phyloP scores from a whole-genome alignment of 345 rosid species.

The Camelina neglecta region DNA sequence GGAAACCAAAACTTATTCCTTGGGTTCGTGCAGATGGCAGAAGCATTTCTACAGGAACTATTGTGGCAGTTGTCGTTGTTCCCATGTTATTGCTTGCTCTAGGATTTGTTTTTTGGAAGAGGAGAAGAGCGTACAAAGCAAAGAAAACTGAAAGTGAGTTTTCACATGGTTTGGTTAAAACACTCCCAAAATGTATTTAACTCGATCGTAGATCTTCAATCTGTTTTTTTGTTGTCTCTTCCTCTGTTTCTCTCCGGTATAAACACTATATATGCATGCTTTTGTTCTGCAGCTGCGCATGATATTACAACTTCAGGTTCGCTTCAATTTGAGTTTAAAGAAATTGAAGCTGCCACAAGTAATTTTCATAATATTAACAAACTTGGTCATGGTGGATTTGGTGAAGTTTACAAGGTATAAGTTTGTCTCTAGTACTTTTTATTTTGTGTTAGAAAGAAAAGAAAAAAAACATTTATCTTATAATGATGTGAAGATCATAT shows the following conservation, averaged over 20 bases:
- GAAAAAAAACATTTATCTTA: neutral
- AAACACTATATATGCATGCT: neutral
- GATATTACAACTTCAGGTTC: conserved; percentile 48
- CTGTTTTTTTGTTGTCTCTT: no score
- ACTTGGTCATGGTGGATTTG: conserved; percentile 76
- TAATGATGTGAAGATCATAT: neutral
- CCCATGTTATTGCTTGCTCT: conserved; percentile 17
- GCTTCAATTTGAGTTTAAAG: conserved; percentile 49
- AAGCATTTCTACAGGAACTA: conserved; percentile 17
- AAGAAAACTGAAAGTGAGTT: conserved; percentile 21
- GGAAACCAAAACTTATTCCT: neutral
- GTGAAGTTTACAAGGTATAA: conserved; percentile 62
- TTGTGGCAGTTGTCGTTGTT: conserved; percentile 24
- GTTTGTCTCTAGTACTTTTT: neutral
- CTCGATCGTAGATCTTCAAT: neutral
- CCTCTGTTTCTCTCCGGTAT: no score
- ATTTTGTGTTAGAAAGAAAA: neutral
- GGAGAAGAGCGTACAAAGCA: conserved; percentile 11
- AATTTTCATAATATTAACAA: conserved; percentile 51
- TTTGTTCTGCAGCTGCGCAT: conserved; percentile 36
- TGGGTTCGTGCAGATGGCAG: conserved; percentile 28
- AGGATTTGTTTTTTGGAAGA: conserved; percentile 10
- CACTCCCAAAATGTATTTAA: neutral
- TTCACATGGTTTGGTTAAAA: neutral
- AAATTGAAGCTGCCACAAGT: conserved; percentile 55